Conservation (phyloP, 257 asterid species). For the Penstemon davidsonii region DNA sequence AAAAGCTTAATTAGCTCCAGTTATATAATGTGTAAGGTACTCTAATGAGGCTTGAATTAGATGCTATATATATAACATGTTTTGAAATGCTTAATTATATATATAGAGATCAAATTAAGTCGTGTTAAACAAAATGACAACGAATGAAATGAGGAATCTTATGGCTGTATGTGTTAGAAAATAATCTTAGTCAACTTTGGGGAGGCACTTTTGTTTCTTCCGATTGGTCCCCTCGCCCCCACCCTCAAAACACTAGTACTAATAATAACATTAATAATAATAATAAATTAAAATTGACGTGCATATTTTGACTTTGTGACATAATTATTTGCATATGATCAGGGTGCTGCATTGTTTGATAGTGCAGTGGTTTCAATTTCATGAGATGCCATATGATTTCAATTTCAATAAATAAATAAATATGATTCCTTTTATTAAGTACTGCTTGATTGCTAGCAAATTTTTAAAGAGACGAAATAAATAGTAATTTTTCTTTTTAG, state of each 20-base stretch:
- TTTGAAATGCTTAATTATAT: slow-evolving; percentile 2
- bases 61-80: neutral
- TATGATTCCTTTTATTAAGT: too few relatives aligned
- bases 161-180: slow-evolving; percentile 2
- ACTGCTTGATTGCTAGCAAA: neutral
- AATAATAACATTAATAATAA: too few relatives aligned
- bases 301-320: neutral
- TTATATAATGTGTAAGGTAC: neutral
- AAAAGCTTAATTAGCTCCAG: neutral
- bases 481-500: too few relatives aligned
- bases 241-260: too few relatives aligned
- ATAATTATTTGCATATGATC: neutral
- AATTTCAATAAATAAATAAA: neutral
- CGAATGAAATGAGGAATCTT: slow-evolving; percentile 21
- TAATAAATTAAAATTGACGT: neutral
- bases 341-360: slow-evolving; percentile 3
- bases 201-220: neutral
- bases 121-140: slow-evolving; percentile 12
- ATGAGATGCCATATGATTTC: neutral
- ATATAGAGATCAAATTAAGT: slow-evolving; percentile 15
- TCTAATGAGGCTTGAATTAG: slow-evolving; percentile 11
- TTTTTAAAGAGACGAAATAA: too few relatives aligned
- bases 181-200: slow-evolving; percentile 1
- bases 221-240: too few relatives aligned
- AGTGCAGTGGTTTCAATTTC: neutral